phyloP scores from a whole-genome alignment of 768 basidiomycete genomes.

The Boletales sp. region DNA sequence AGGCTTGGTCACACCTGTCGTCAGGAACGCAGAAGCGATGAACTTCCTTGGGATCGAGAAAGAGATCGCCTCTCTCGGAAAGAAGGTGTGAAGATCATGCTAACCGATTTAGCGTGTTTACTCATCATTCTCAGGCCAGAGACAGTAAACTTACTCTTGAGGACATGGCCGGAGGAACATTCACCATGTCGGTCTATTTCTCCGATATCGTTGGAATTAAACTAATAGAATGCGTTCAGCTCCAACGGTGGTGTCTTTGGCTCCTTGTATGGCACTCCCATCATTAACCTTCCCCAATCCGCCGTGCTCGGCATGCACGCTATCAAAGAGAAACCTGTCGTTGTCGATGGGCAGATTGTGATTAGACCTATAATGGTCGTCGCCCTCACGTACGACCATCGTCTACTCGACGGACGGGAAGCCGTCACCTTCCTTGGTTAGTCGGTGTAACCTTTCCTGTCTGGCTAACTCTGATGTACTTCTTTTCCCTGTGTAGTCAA shows the following conservation, averaged over 20 bases:
- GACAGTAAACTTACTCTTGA: conserved; percentile 95
- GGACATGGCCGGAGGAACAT: conserved; percentile 98
- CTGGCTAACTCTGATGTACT: conserved; percentile 2
- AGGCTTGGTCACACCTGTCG: conserved; percentile 94
- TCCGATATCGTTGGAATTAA: neutral
- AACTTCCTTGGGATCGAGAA: conserved; percentile 88
- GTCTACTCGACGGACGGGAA: conserved; percentile 92
- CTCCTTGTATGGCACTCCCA: conserved; percentile 95
- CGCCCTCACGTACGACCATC: conserved; percentile 92
- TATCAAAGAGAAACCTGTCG: conserved; percentile 88
- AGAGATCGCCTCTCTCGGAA: conserved; percentile 86
- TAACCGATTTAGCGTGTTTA: conserved; percentile 2
- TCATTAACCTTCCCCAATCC: conserved; percentile 94
- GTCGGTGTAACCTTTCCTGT: conserved; percentile 25
- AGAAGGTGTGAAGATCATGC: conserved; percentile 55
- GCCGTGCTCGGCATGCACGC: conserved; percentile 97
- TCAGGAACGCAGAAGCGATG: conserved; percentile 86
- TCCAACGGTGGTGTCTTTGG: conserved; percentile 99
- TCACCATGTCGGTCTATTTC: conserved; percentile 77
- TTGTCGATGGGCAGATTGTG: conserved; percentile 92
- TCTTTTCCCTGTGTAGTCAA: conserved; percentile 54
- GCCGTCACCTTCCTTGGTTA: conserved; percentile 95
- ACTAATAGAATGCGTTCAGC: conserved; percentile 38
- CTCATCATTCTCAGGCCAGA: conserved; percentile 51
- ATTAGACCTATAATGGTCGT: conserved; percentile 97